Evolutionary conservation across 345 rosid species (phyloP).

Genomic region (Eucalyptus marginata): DNA sequence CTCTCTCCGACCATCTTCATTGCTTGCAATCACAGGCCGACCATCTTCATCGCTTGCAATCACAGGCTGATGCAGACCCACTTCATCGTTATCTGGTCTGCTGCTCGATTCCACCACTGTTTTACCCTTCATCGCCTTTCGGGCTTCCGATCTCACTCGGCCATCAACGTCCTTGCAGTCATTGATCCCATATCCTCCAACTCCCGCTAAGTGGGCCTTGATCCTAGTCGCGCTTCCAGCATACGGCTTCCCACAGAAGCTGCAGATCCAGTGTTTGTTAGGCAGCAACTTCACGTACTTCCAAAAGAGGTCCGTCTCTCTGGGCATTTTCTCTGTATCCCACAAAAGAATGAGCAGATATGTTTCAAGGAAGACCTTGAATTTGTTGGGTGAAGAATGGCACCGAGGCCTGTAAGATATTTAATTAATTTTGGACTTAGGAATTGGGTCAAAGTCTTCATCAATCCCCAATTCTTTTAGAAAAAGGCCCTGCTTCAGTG

Average conservation of each 20-base stretch:
- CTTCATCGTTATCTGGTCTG: too few relatives aligned
- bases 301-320: neutral
- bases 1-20: too few relatives aligned
- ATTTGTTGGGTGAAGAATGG: neutral
- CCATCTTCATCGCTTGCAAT: too few relatives aligned
- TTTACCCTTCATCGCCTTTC: neutral
- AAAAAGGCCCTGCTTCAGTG: too few relatives aligned
- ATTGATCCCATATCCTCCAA: neutral
- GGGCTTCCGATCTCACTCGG: neutral
- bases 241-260: neutral
- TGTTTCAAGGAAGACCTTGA: neutral
- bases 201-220: neutral
- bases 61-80: too few relatives aligned
- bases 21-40: too few relatives aligned
- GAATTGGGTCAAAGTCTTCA: too few relatives aligned
- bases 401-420: too few relatives aligned
- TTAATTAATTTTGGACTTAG: too few relatives aligned
- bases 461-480: too few relatives aligned
- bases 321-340: neutral
- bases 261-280: neutral
- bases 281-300: accelerated
- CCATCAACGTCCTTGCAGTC: neutral
- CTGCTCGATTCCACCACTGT: too few relatives aligned
- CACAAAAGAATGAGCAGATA: neutral
- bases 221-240: neutral